These are phyloP conservation scores for Stemphylium lycopersici DNA, from an alignment of 2,329 filamentous ascomycete species.

Conservation along the genomic window DNA sequence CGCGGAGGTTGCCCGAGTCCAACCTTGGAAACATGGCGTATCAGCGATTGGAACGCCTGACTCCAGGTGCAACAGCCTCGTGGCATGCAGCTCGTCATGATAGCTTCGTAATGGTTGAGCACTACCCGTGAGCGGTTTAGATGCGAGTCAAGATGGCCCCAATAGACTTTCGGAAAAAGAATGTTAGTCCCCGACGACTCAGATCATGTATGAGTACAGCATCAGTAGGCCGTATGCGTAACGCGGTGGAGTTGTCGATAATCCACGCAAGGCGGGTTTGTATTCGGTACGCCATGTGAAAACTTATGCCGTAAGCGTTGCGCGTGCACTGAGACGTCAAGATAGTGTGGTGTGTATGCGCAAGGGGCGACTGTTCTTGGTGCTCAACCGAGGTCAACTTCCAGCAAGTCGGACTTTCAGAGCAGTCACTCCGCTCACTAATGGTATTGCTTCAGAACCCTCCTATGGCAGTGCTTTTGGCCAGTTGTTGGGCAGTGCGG, in stretches of 20 bases:
- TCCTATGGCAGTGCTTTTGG: background rate
- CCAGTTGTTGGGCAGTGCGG: background rate
- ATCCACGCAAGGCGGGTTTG: background rate
- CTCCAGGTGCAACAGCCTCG: background rate
- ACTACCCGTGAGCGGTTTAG: background rate
- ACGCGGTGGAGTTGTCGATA: conserved; percentile 1
- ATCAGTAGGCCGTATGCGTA: background rate
- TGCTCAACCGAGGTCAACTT: conserved; percentile 9
- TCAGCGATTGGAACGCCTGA: background rate
- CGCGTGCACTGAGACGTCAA: background rate
- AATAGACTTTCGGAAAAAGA: background rate
- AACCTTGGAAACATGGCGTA: background rate
- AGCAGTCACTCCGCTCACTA: background rate
- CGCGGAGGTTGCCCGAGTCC: background rate
- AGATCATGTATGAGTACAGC: background rate
- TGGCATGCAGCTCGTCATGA: conserved; percentile 1
- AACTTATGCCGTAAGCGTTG: background rate
- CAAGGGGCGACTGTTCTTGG: conserved; percentile 11
- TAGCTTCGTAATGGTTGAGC: conserved; percentile 1
- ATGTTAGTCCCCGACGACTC: background rate
- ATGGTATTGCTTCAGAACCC: conserved; percentile 6
- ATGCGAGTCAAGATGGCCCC: background rate
- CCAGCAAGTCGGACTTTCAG: conserved; percentile 7
- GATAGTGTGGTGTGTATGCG: conserved; percentile 4
- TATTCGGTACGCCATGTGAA: background rate